A percentile compares a stretch with the other conserved stretches of the same genome.
Evolutionary conservation across 441 rosid species (phyloP).

Genomic region (Euphorbia schlechtendalii): DNA sequence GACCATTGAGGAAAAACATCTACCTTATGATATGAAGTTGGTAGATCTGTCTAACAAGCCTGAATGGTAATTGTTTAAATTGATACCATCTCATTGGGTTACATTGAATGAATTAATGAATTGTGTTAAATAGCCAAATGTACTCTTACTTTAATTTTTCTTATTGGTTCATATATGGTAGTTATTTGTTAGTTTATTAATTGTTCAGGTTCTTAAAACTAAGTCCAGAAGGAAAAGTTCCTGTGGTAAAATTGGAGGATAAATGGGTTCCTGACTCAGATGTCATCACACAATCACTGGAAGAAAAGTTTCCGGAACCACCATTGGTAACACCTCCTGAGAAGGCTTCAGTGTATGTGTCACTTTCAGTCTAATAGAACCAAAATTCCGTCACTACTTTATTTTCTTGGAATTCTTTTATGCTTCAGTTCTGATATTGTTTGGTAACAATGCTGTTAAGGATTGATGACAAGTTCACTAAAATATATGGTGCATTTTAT

Average conservation of each 20-base stretch:
- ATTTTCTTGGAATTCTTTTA: background rate
- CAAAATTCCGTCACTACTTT: background rate
- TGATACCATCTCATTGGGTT: conserved; percentile 4
- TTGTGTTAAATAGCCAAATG: background rate
- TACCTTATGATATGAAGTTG: conserved; percentile 78
- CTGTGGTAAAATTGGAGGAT: conserved; percentile 72
- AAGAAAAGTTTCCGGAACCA: conserved; percentile 84
- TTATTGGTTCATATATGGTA: background rate
- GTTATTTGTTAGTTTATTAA: background rate
- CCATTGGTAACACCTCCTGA: conserved; percentile 66
- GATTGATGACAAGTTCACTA: background rate
- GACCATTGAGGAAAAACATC: conserved; percentile 85
- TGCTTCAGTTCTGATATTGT: background rate
- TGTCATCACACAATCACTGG: conserved; percentile 69
- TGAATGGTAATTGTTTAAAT: conserved; percentile 55
- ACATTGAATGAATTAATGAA: too few relatives aligned
- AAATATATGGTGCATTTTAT: background rate
- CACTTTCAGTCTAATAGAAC: background rate
- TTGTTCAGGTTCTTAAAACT: conserved; percentile 64
- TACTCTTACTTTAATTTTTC: background rate
- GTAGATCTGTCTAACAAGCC: conserved; percentile 81
- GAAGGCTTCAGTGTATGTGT: conserved; percentile 72
- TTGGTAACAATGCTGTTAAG: background rate
- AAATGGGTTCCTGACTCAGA: conserved; percentile 94
- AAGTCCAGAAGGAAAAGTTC: conserved; percentile 92